Base-by-base conservation (phyloP, 257 asterid genomes). In the Capsicum chinense region DNA sequence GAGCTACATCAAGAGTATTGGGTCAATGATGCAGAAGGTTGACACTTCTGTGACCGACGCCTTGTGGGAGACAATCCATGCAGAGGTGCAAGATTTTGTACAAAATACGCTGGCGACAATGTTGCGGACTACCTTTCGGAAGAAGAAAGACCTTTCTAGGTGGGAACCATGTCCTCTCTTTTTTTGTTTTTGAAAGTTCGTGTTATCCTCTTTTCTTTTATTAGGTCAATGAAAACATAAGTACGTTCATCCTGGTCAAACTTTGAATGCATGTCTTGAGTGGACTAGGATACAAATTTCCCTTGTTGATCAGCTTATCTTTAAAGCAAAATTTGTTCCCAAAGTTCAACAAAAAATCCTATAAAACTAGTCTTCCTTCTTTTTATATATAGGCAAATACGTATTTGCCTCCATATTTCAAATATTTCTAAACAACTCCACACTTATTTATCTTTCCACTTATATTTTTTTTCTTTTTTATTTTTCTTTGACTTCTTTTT, bases 61-160 rank as follows among this genome's bases (percentile, higher is more conserved):
- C 91, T 87, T 97, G 88, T 97, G 98, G 99, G 99, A 97, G 91
- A 97, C 99, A 83, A 91, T 97, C 79, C 99, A 97, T 84, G 93
- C 97, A n/a, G 99, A 97, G 93, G 99, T 97, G 86, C 99, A 97
- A 87, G 99, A 97, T 88, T 97, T 97, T 90, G 99, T 97, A 85
- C 99, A 97, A 87, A 97, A 97, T 90, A 93, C 92, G 50, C 86
- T 97, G 83, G 98, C 98, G 68, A 86, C 88, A 86, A 95, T 97
- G 99, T 87, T 94, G 84, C 88, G 97, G 82, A 97, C 98, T 78
- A 93, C 97, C 83, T 97, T 97, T 85, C 92, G 98, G 87, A 97
- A 97, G 90, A 97, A 95, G 92, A 97, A 95, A 86, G 99, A 97
- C 85, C 92, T 97, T 83, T 94, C 99, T 64, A 93, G 99, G 99